These are phyloP conservation scores for Quercus ilex DNA, from an alignment of 306 rosid species.

Conservation along the genomic window DNA sequence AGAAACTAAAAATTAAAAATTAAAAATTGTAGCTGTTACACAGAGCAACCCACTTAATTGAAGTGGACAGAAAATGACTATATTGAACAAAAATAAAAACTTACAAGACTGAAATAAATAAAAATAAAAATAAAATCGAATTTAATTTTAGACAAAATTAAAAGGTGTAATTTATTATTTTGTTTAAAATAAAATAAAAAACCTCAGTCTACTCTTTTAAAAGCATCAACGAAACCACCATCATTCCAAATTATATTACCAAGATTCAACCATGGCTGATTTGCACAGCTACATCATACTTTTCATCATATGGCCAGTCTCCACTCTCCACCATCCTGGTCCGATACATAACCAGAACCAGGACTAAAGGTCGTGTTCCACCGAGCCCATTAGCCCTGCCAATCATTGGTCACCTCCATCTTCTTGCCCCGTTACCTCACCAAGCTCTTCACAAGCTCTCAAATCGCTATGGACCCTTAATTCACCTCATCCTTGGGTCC, in stretches of 20 bases:
- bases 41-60: too few relatives aligned
- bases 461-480: slow-evolving; percentile 28
- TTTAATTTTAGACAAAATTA: too few relatives aligned
- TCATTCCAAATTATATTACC: background rate
- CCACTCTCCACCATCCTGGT: slow-evolving; percentile 28
- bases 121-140: too few relatives aligned
- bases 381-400: slow-evolving; percentile 38
- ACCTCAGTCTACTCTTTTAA: too few relatives aligned
- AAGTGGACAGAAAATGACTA: too few relatives aligned
- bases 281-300: slow-evolving; percentile 34
- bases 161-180: too few relatives aligned
- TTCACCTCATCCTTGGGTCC: slow-evolving; percentile 36
- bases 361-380: slow-evolving; percentile 23
- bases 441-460: slow-evolving; percentile 43
- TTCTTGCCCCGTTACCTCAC: slow-evolving; percentile 38
- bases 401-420: slow-evolving; percentile 46
- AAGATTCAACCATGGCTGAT: slow-evolving; percentile 35
- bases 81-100: too few relatives aligned
- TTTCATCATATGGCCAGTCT: slow-evolving; percentile 32
- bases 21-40: too few relatives aligned
- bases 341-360: slow-evolving; percentile 18
- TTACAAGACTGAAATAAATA: too few relatives aligned
- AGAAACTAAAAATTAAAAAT: too few relatives aligned
- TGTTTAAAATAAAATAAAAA: too few relatives aligned
- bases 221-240: background rate